Evolutionary conservation across 2,329 filamentous ascomycete genomes (phyloP).

Genomic region (Ophiostoma quercus): DNA sequence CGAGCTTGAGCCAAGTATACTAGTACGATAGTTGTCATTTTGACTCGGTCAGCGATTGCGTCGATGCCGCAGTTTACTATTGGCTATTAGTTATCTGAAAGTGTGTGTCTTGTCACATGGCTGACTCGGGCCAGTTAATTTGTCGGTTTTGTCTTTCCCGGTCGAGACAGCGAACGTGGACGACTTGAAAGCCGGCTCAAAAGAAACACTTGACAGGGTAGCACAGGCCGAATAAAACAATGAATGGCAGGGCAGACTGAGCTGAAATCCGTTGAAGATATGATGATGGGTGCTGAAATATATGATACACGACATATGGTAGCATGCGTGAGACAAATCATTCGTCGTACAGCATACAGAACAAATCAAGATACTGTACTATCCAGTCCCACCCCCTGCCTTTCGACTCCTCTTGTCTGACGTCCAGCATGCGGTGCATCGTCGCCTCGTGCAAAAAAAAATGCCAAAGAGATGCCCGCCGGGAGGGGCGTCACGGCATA

Average conservation of each 20-base stretch:
- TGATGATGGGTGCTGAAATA: background rate
- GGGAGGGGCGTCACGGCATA: background rate
- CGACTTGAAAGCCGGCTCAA: background rate
- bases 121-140: background rate
- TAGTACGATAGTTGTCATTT: background rate
- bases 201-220: background rate
- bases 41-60: background rate
- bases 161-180: too few relatives aligned
- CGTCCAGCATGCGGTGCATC: background rate
- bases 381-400: background rate
- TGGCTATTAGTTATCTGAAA: too few relatives aligned
- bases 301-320: background rate
- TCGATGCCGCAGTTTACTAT: background rate
- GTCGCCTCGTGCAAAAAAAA: background rate
- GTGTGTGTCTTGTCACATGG: background rate
- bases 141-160: background rate
- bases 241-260: background rate
- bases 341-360: background rate
- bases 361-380: background rate
- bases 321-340: background rate
- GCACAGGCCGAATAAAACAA: background rate
- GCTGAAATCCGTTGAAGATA: background rate
- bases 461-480: background rate
- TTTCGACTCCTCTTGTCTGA: background rate
- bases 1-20: background rate